phyloP scores from a whole-genome alignment of 345 rosid genomes.

The Camelina sativa region DNA sequence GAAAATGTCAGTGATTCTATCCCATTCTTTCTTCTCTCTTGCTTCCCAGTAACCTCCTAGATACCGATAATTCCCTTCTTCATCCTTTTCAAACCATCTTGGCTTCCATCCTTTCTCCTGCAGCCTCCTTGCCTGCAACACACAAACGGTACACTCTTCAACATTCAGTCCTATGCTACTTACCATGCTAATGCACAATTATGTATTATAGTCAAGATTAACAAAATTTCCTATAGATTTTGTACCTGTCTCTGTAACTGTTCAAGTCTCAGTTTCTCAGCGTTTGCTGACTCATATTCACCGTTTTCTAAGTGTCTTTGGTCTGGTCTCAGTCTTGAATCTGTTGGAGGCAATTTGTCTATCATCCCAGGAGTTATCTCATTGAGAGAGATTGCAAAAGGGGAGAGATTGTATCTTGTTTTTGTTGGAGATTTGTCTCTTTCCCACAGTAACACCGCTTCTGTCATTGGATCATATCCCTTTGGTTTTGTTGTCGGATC shows the following conservation, averaged over 20 bases:
- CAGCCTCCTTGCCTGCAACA: slow-evolving; percentile 83
- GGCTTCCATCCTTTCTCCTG: slow-evolving; percentile 99
- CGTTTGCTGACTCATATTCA: slow-evolving; percentile 91
- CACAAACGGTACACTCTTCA: slow-evolving; percentile 15
- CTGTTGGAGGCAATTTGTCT: slow-evolving; percentile 91
- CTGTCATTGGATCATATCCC: slow-evolving; percentile 96
- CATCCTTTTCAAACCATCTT: slow-evolving; percentile 85
- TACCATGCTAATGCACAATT: slow-evolving; percentile 16
- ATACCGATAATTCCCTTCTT: slow-evolving; percentile 85
- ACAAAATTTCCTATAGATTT: background rate
- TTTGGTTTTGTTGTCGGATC: slow-evolving; percentile 90
- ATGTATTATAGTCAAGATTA: background rate
- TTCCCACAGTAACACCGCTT: slow-evolving; percentile 95
- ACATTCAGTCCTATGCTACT: slow-evolving; percentile 13
- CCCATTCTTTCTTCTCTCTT: slow-evolving; percentile 74
- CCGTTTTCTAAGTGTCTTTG: slow-evolving; percentile 94
- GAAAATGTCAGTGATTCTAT: slow-evolving; percentile 72
- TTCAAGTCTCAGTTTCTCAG: slow-evolving; percentile 93
- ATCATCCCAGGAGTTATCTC: slow-evolving; percentile 77
- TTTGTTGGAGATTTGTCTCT: slow-evolving; percentile 71
- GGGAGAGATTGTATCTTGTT: slow-evolving; percentile 95
- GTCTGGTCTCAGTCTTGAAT: slow-evolving; percentile 97
- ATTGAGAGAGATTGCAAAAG: slow-evolving; percentile 90
- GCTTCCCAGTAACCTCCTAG: slow-evolving; percentile 95
- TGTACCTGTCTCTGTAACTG: slow-evolving; percentile 97